These are phyloP conservation scores for Lentinus polychrous DNA, from an alignment of 1,284 basidiomycete genomes.

Conservation along the genomic window DNA sequence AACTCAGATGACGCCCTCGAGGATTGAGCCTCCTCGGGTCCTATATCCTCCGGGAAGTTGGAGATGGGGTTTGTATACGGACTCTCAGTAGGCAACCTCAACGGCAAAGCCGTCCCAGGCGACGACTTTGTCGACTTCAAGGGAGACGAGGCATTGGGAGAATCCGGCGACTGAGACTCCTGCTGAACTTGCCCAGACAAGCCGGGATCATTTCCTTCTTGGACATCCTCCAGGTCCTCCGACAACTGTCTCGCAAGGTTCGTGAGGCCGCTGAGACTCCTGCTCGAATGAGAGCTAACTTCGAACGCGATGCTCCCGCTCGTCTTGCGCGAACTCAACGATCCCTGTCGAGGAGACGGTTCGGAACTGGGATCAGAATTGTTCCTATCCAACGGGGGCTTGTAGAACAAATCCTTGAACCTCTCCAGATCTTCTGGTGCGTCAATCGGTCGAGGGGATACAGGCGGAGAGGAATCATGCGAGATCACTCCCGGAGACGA, in stretches of 20 bases:
- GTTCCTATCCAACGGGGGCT: conserved; percentile 25
- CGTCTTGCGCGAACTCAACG: conserved; percentile 18
- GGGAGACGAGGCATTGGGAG: conserved; percentile 16
- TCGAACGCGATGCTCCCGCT: conserved; percentile 24
- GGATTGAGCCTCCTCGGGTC: conserved; percentile 48
- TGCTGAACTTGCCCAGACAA: conserved; percentile 25
- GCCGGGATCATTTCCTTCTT: conserved; percentile 15
- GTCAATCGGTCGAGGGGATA: conserved; percentile 27
- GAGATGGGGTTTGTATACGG: conserved; percentile 22
- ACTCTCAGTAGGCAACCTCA: conserved; percentile 25
- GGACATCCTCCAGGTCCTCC: conserved; percentile 42
- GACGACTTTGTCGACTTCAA: conserved; percentile 13
- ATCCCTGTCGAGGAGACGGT: conserved; percentile 15
- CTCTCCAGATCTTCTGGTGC: conserved; percentile 57
- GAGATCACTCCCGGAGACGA: conserved; percentile 36
- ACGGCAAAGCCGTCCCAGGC: conserved; percentile 23
- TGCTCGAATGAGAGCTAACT: conserved; percentile 19
- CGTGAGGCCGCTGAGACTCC: conserved; percentile 47
- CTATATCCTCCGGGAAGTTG: conserved; percentile 38
- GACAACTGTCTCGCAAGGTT: conserved; percentile 57
- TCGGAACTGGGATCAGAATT: conserved; percentile 6
- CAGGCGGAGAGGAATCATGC: conserved; percentile 31
- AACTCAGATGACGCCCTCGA: conserved; percentile 47
- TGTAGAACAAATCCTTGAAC: conserved; percentile 67
- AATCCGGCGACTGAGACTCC: too few relatives aligned